phyloP scores from a whole-genome alignment of 768 basidiomycete species.

The Pisolithus orientalis region DNA sequence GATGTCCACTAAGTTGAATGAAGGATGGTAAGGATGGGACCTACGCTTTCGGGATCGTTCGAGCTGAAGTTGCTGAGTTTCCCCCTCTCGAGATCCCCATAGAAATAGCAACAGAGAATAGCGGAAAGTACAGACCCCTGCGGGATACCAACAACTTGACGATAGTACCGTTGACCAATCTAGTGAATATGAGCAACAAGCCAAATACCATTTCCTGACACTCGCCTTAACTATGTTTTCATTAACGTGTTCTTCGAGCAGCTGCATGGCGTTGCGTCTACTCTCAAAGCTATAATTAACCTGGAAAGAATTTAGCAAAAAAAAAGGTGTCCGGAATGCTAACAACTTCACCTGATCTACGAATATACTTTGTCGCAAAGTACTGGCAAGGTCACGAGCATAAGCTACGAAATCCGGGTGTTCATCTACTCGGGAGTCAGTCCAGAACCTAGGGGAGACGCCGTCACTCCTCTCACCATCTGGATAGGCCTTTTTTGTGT shows the following conservation, averaged over 20 bases:
- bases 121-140: constrained; percentile 96
- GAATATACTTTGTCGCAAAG: constrained; percentile 72
- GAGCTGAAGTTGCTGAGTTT: constrained; percentile 39
- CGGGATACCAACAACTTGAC: constrained; percentile 91
- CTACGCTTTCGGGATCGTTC: constrained; percentile 55
- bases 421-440: constrained; percentile 47
- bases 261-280: constrained; percentile 54
- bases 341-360: constrained; percentile 62
- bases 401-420: constrained; percentile 66
- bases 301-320: constrained; percentile 18
- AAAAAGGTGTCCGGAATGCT: background rate
- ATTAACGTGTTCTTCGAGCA: constrained; percentile 85
- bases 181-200: constrained; percentile 23
- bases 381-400: constrained; percentile 59
- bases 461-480: constrained; percentile 40
- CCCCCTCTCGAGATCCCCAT: constrained; percentile 78
- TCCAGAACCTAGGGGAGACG: background rate
- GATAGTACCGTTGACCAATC: constrained; percentile 79
- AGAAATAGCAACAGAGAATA: constrained; percentile 91
- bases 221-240: constrained; percentile 87
- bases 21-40: constrained; percentile 17
- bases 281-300: constrained; percentile 49
- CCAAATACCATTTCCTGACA: background rate
- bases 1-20: background rate
- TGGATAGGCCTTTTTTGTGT: constrained; percentile 56